phyloP scores from a whole-genome alignment of 768 basidiomycete genomes.

The Pulveroboletus ravenelii region DNA sequence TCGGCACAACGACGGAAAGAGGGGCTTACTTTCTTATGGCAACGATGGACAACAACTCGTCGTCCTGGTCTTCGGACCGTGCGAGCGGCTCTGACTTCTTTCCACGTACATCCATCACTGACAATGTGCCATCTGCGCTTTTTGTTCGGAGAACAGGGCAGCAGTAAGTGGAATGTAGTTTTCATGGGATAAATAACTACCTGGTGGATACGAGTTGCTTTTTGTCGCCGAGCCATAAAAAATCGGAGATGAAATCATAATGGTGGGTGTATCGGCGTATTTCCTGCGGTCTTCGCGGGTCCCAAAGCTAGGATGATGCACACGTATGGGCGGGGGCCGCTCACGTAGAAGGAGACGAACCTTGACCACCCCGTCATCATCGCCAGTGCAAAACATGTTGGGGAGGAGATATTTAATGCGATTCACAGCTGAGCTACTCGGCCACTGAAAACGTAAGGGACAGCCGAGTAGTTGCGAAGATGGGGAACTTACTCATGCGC shows the following conservation, averaged over 20 bases:
- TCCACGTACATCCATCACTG: slow-evolving; percentile 86
- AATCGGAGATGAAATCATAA: slow-evolving; percentile 92
- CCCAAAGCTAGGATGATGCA: slow-evolving; percentile 67
- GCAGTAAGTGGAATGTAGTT: background rate
- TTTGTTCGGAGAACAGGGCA: background rate
- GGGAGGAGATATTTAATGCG: slow-evolving; percentile 70
- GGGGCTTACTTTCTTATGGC: slow-evolving; percentile 70
- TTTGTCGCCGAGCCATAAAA: slow-evolving; percentile 80
- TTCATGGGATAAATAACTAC: slow-evolving; percentile 35
- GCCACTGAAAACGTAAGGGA: slow-evolving; percentile 32
- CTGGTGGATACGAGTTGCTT: slow-evolving; percentile 85
- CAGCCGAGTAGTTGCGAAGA: slow-evolving; percentile 2
- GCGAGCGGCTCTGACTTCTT: slow-evolving; percentile 73
- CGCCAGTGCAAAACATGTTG: slow-evolving; percentile 77
- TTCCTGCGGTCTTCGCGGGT: slow-evolving; percentile 64
- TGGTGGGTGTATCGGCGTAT: slow-evolving; percentile 77
- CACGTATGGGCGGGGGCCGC: background rate
- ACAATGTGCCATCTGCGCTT: slow-evolving; percentile 91
- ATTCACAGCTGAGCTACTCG: slow-evolving; percentile 73
- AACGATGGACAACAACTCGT: slow-evolving; percentile 83
- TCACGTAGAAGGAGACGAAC: slow-evolving; percentile 35
- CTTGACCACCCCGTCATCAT: slow-evolving; percentile 94
- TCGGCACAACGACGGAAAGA: background rate
- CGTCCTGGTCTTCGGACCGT: slow-evolving; percentile 94
- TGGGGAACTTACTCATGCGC: slow-evolving; percentile 62